Conservation (phyloP, 2,329 filamentous ascomycete species). For the Leptosphaerulina australis region DNA sequence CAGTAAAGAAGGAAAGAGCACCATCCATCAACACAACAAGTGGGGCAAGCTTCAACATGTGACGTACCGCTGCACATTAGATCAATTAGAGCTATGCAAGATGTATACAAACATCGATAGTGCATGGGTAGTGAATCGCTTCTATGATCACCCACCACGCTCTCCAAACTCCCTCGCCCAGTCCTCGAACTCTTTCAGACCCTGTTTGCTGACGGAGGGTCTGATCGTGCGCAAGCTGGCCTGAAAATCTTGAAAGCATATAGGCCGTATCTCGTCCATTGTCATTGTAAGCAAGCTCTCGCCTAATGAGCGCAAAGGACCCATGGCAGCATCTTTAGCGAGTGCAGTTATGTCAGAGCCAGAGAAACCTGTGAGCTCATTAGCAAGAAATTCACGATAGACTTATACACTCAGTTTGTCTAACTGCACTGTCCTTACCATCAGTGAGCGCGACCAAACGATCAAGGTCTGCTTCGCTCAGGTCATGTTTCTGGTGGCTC, state of each 20-base stretch:
- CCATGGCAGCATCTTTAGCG: constrained; percentile 98
- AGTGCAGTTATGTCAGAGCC: constrained; percentile 96
- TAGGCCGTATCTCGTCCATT: constrained; percentile 92
- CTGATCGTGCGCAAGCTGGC: constrained; percentile 83
- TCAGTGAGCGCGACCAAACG: constrained; percentile 80
- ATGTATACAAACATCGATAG: not conserved
- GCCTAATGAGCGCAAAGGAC: constrained; percentile 84
- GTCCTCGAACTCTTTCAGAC: constrained; percentile 87
- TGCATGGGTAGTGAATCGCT: too few relatives aligned
- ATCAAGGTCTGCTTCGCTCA: constrained; percentile 74
- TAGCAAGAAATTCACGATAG: not conserved
- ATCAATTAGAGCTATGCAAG: not conserved
- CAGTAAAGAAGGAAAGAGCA: constrained; percentile 10
- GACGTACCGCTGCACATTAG: not conserved
- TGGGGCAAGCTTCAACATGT: constrained; percentile 1
- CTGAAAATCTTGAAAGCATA: constrained; percentile 80
- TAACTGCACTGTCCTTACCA: constrained; percentile 59
- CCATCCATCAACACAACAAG: constrained; percentile 15
- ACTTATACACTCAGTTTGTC: not conserved
- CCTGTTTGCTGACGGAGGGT: constrained; percentile 84
- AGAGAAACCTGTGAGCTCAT: constrained; percentile 75
- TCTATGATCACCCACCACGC: constrained; percentile 68
- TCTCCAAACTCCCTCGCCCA: constrained; percentile 96
- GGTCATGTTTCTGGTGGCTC: constrained; percentile 82
- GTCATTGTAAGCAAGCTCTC: constrained; percentile 89